phyloP scores from a whole-genome alignment of 495 filamentous ascomycete genomes.

The Penicillium ochrochloron region DNA sequence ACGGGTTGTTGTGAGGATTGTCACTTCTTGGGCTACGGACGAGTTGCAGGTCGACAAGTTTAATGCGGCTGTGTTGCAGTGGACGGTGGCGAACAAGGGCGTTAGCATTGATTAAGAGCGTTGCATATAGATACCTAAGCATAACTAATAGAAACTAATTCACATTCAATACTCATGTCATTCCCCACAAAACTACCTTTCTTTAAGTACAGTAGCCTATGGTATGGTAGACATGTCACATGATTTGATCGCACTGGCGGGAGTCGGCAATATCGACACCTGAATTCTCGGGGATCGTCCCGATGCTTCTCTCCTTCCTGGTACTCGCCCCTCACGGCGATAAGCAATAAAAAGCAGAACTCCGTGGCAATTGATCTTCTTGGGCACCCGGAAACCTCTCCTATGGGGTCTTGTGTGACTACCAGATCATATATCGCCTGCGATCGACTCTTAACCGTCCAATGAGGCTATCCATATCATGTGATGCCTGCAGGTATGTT shows the following conservation, averaged over 20 bases:
- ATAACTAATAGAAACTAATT: conserved; percentile 15
- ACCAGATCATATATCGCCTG: neutral
- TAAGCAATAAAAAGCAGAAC: neutral
- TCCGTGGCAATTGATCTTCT: neutral
- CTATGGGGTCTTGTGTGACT: neutral
- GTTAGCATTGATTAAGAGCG: conserved; percentile 1
- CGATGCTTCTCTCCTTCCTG: neutral
- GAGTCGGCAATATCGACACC: conserved; percentile 13
- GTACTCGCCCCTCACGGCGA: neutral
- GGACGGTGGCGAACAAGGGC: conserved; percentile 25
- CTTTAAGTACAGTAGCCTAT: neutral
- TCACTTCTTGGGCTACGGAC: conserved; percentile 47
- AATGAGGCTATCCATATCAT: conserved; percentile 51
- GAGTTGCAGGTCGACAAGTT: conserved; percentile 40
- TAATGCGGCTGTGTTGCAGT: conserved; percentile 38
- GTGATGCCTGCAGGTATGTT: conserved; percentile 45
- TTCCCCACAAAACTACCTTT: neutral
- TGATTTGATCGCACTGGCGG: conserved; percentile 6
- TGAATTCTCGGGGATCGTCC: conserved; percentile 18
- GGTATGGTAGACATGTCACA: conserved; percentile 8
- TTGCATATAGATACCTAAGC: conserved; percentile 12
- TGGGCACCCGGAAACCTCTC: neutral
- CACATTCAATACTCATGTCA: neutral
- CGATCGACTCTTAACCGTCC: conserved; percentile 1
- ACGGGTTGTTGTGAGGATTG: conserved; percentile 35